Conservation (phyloP, 352 stramenopile species). For the Achlya hypogyna region DNA sequence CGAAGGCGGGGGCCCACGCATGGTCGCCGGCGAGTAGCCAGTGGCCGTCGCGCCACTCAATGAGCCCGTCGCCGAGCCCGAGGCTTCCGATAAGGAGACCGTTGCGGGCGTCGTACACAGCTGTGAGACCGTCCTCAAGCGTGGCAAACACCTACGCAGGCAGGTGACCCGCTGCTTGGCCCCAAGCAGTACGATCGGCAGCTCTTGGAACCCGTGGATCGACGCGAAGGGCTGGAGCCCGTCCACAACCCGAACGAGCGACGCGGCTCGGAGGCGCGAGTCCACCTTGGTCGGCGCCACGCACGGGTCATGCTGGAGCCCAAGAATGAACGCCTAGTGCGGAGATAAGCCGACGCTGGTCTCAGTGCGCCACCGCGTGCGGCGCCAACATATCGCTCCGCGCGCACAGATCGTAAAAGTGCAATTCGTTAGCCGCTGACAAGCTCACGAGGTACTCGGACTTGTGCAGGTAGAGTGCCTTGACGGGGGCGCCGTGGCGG, state of each 20-base stretch:
- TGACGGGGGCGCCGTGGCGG: constrained; percentile 1
- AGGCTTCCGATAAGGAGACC: neutral
- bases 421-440: neutral
- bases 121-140: neutral
- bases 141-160: neutral
- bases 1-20: neutral
- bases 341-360: neutral
- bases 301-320: neutral
- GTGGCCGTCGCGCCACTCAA: neutral
- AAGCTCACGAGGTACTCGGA: neutral
- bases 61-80: neutral
- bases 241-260: neutral
- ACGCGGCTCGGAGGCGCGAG: neutral
- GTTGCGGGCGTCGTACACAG: neutral
- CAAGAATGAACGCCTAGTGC: neutral
- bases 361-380: neutral
- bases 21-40: neutral
- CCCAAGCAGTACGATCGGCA: neutral
- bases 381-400: neutral
- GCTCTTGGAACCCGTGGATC: neutral
- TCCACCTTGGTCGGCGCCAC: neutral
- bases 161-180: neutral
- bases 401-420: constrained; percentile 1
- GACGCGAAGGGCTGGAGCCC: neutral
- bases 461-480: neutral